Evolutionary conservation across 257 asterid genomes (phyloP), one percentile per base, ranked within the genome.

Genomic region (Solanum rostratum): DNA sequence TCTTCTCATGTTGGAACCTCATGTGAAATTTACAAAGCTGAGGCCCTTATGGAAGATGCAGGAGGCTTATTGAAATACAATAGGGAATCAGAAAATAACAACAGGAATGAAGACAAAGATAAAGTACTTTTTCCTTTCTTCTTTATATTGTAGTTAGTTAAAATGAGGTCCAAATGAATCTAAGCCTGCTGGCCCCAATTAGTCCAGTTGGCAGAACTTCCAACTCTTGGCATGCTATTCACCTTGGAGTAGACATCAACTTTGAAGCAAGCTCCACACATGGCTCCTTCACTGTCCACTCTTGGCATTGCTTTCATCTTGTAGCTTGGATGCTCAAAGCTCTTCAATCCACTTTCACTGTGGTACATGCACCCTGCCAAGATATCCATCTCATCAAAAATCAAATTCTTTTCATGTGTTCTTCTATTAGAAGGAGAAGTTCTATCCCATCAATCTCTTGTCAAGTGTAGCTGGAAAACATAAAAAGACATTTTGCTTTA

Each of bases 281-380:
- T 95, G 4, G 91, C 92, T 52, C 99, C 99, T 84, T 97, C 97
- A 83, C 99, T 97, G 57, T 97, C 98, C 50, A 95, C 87, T 86
- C 99, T 93, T 0, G 99, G 97, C 97, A 97, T 91, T 3, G 99
- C 97, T 83, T 93, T 97, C 98, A 97, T 89, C 94, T 91, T 92
- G 84, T 93, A 87, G 89, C 82, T 90, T 49, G 99, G 99, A 79
- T 95, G 98, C 91, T 97, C 99, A 70, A 89, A 97, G 97, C 98
- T 97, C 85, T 87, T 89, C 86, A 95, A 74, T 65, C 99, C 99
- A 83, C 93, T 84, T 66, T 90, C 98, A 85, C 96, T 94, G 18
- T 97, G 98, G 88, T 91, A 95, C 96, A 95, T 89, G 71, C 99
- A 95, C 57, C 99, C 99, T 94, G 89, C 88, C 86, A 59, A 46